A percentile compares a stretch with the other conserved stretches of the same genome.
phyloP scores from a whole-genome alignment of 208 protist genomes.

The Balamuthia mandrillaris region DNA sequence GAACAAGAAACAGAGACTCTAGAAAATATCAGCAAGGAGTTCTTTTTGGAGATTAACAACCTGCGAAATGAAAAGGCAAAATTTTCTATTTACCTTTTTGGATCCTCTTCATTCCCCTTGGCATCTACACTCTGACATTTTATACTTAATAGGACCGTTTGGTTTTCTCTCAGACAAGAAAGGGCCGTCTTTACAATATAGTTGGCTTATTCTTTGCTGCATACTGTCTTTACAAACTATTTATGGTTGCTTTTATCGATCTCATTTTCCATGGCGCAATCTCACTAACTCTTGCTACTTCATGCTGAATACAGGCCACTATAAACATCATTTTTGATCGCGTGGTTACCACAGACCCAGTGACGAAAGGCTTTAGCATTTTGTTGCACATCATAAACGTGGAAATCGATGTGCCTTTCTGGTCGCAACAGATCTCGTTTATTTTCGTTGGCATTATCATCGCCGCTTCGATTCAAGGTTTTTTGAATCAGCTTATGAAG shows the following conservation, averaged over 20 bases:
- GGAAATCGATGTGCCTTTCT: slow-evolving; percentile 64
- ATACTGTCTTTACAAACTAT: slow-evolving; percentile 74
- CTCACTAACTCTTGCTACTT: background rate
- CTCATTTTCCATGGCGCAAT: background rate
- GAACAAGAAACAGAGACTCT: background rate
- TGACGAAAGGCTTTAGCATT: slow-evolving; percentile 60
- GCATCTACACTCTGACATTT: background rate
- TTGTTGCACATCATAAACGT: slow-evolving; percentile 39
- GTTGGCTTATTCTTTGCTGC: slow-evolving; percentile 68
- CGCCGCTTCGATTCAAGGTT: slow-evolving; percentile 64
- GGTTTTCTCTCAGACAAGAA: slow-evolving; percentile 55
- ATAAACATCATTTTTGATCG: slow-evolving; percentile 73
- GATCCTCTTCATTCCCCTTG: background rate
- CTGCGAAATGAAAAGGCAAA: slow-evolving; percentile 1
- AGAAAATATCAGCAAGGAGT: slow-evolving; percentile 20
- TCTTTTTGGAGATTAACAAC: slow-evolving; percentile 23
- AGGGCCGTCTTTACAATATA: slow-evolving; percentile 64
- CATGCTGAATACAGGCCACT: slow-evolving; percentile 1
- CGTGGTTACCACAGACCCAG: slow-evolving; percentile 58
- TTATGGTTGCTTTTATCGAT: slow-evolving; percentile 60
- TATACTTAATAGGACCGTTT: slow-evolving; percentile 42
- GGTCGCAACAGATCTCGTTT: slow-evolving; percentile 71
- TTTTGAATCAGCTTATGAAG: slow-evolving; percentile 72
- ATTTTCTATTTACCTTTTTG: background rate
- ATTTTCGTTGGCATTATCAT: slow-evolving; percentile 69